These are phyloP conservation scores for Dictyostelium intermedium DNA, from an alignment of 78 protist genomes.

Conservation along the genomic window DNA sequence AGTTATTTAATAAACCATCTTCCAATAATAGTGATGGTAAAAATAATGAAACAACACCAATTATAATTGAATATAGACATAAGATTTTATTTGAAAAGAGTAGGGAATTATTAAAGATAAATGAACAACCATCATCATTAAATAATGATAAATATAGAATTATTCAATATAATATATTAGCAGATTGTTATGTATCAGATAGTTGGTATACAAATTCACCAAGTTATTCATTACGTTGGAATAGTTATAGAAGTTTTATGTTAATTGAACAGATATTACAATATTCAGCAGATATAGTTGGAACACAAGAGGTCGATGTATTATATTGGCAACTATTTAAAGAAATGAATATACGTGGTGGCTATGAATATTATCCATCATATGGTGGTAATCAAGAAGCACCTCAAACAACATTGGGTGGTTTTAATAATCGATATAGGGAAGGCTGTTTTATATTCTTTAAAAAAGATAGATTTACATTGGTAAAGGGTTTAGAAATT, in stretches of 20 bases:
- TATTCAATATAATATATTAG: conserved; percentile 20
- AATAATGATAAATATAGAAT: background rate
- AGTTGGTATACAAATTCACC: background rate
- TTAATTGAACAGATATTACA: conserved; percentile 9
- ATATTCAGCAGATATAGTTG: conserved; percentile 27
- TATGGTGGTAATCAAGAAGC: background rate
- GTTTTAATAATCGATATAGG: background rate
- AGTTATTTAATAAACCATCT: background rate
- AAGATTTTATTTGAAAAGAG: background rate
- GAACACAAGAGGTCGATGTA: conserved; percentile 40
- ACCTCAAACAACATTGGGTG: background rate
- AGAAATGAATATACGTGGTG: conserved; percentile 24
- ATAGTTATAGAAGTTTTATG: conserved; percentile 1
- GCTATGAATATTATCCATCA: background rate
- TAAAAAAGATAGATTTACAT: background rate
- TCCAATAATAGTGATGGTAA: background rate
- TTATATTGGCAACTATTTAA: background rate
- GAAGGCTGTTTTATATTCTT: conserved; percentile 31
- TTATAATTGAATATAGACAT: background rate
- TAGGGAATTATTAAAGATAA: background rate
- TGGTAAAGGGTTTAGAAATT: background rate
- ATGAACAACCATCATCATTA: background rate
- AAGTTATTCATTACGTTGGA: conserved; percentile 10
- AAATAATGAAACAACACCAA: background rate
- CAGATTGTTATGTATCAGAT: conserved; percentile 26